Conservation (phyloP, 2,329 filamentous ascomycete genomes). For the Ilyonectria sp. region DNA sequence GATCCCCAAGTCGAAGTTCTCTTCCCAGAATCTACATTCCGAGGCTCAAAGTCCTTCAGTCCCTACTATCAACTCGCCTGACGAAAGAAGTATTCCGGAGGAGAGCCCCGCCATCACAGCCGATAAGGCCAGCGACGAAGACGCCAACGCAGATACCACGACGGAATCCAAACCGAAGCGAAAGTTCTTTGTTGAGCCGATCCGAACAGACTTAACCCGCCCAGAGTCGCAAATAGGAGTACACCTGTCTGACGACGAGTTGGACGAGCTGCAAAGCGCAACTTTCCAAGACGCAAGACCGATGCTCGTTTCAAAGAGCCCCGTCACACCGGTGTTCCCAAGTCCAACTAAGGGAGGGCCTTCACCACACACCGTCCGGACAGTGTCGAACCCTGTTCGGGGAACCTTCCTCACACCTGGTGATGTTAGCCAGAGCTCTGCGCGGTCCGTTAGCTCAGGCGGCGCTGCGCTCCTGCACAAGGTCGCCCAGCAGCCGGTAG, state of each 20-base stretch:
- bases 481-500: constrained; percentile 65
- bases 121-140: constrained; percentile 26
- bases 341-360: constrained; percentile 45
- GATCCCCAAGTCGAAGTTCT: constrained; percentile 47
- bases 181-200: constrained; percentile 65
- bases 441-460: constrained; percentile 71
- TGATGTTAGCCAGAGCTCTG: constrained; percentile 62
- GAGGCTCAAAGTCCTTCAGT: constrained; percentile 38
- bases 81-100: constrained; percentile 10
- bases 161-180: constrained; percentile 46
- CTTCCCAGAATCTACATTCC: constrained; percentile 48
- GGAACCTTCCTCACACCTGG: constrained; percentile 61
- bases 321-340: constrained; percentile 77
- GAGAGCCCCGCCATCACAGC: constrained; percentile 32
- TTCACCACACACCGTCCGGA: constrained; percentile 58
- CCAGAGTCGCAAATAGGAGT: constrained; percentile 51
- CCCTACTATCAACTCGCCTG: constrained; percentile 28
- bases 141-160: constrained; percentile 22
- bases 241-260: constrained; percentile 80
- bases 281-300: constrained; percentile 88
- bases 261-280: constrained; percentile 88
- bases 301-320: constrained; percentile 85
- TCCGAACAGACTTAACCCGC: constrained; percentile 63
- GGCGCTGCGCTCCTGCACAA: constrained; percentile 70
- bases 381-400: constrained; percentile 64